Conservation (phyloP, 1,139 yeast species). For the Kurtzmaniella quercitrusa region DNA sequence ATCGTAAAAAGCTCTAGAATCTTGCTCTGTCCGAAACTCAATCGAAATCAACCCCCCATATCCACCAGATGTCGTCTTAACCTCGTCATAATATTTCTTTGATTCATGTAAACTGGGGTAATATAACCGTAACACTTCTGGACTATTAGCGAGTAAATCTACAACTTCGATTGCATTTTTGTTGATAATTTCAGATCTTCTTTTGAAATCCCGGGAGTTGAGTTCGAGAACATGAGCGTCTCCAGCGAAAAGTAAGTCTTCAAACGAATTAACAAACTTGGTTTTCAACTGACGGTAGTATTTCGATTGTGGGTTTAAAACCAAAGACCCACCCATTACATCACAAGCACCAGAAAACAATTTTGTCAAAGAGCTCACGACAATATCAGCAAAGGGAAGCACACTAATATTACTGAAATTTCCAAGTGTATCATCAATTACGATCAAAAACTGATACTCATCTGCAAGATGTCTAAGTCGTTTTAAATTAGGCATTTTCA, state of each 20-base stretch:
- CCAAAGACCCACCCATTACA: slow-evolving; percentile 90
- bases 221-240: slow-evolving; percentile 91
- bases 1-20: slow-evolving; percentile 74
- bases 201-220: slow-evolving; percentile 83
- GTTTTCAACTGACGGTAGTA: slow-evolving; percentile 50
- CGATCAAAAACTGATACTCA: slow-evolving; percentile 68
- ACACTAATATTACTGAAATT: slow-evolving; percentile 82
- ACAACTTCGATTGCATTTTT: slow-evolving; percentile 56
- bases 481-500: slow-evolving; percentile 74
- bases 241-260: slow-evolving; percentile 83
- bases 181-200: slow-evolving; percentile 65
- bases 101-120: slow-evolving; percentile 65
- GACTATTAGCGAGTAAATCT: slow-evolving; percentile 42
- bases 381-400: slow-evolving; percentile 76
- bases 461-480: slow-evolving; percentile 64
- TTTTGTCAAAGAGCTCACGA: slow-evolving; percentile 87
- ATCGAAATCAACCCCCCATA: slow-evolving; percentile 89
- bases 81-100: slow-evolving; percentile 64
- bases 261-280: slow-evolving; percentile 53
- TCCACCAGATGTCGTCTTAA: slow-evolving; percentile 72
- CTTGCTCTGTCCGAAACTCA: slow-evolving; percentile 59
- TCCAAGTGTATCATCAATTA: slow-evolving; percentile 94
- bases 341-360: slow-evolving; percentile 93
- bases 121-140: slow-evolving; percentile 57
- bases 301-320: slow-evolving; percentile 64